phyloP scores from a whole-genome alignment of 2,329 filamentous ascomycete species.

The Chalara sp. region DNA sequence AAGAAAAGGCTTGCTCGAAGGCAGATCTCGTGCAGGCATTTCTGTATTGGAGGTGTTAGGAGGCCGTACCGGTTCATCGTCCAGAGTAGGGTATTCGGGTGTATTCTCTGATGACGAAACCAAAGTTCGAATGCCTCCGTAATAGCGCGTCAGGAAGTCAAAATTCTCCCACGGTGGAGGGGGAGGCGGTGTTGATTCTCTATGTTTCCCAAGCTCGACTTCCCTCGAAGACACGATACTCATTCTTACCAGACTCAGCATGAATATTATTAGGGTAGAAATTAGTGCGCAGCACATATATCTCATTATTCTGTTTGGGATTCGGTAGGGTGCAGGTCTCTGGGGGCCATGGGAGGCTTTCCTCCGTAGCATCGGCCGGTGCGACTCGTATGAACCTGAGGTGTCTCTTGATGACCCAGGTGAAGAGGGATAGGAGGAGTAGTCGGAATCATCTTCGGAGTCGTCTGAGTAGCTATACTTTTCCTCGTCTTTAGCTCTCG shows the following conservation, averaged over 20 bases:
- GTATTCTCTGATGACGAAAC: constrained; percentile 58
- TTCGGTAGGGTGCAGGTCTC: constrained; percentile 18
- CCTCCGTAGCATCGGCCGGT: constrained; percentile 23
- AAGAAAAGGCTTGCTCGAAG: constrained; percentile 49
- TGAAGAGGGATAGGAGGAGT: constrained; percentile 27
- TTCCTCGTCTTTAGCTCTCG: constrained; percentile 20
- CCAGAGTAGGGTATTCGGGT: constrained; percentile 71
- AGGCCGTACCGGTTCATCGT: constrained; percentile 48
- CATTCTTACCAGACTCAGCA: constrained; percentile 66
- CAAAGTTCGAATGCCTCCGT: constrained; percentile 75
- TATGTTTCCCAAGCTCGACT: constrained; percentile 48
- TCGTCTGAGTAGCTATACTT: constrained; percentile 37
- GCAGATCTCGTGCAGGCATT: constrained; percentile 32
- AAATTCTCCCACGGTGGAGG: constrained; percentile 75
- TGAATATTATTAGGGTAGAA: constrained; percentile 65
- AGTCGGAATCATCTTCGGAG: constrained; percentile 37
- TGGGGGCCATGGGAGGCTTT: constrained; percentile 14
- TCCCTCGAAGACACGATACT: constrained; percentile 64
- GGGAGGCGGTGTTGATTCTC: constrained; percentile 55
- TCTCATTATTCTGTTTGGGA: constrained; percentile 68
- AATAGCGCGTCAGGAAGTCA: constrained; percentile 79
- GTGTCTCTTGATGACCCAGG: constrained; percentile 23
- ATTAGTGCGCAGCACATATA: constrained; percentile 71
- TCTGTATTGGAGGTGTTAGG: constrained; percentile 26
- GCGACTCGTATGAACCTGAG: constrained; percentile 22